phyloP scores from a whole-genome alignment of 495 filamentous ascomycete species.

The Penicillium steckii region DNA sequence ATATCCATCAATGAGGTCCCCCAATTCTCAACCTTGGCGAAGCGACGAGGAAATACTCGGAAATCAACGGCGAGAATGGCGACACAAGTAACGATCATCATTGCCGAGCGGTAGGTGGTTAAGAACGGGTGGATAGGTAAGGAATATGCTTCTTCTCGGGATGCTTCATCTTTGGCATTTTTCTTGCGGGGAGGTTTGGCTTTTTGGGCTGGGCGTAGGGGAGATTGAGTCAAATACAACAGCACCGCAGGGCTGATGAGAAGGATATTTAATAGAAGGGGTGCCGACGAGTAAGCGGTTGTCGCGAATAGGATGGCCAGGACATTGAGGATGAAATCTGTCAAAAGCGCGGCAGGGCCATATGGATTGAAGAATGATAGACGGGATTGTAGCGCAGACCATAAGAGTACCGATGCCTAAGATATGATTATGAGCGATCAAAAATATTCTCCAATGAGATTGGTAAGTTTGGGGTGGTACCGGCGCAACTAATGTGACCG shows the following conservation, averaged over 20 bases:
- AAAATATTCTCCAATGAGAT: background rate
- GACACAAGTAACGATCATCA: constrained; percentile 91
- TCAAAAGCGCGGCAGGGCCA: constrained; percentile 59
- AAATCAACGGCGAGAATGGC: constrained; percentile 99
- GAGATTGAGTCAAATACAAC: constrained; percentile 51
- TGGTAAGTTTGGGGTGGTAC: constrained; percentile 49
- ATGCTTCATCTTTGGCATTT: constrained; percentile 26
- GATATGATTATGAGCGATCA: background rate
- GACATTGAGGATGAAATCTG: constrained; percentile 87
- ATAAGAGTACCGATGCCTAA: constrained; percentile 81
- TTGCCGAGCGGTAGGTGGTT: constrained; percentile 82
- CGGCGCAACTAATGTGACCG: constrained; percentile 77
- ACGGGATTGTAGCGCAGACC: constrained; percentile 87
- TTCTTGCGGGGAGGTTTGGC: constrained; percentile 56
- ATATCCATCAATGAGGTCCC: constrained; percentile 98
- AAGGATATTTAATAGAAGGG: constrained; percentile 72
- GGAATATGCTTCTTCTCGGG: constrained; percentile 35
- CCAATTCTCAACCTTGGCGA: constrained; percentile 98
- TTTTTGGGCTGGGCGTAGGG: constrained; percentile 47
- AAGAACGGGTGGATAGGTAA: constrained; percentile 87
- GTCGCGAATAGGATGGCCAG: constrained; percentile 76
- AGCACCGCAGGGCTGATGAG: constrained; percentile 68
- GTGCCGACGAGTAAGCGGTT: constrained; percentile 78
- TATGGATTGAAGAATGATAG: constrained; percentile 80
- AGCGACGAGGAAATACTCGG: constrained; percentile 83